Base-by-base conservation (phyloP, 208 protist species). In the Wallacemonas sp. region DNA sequence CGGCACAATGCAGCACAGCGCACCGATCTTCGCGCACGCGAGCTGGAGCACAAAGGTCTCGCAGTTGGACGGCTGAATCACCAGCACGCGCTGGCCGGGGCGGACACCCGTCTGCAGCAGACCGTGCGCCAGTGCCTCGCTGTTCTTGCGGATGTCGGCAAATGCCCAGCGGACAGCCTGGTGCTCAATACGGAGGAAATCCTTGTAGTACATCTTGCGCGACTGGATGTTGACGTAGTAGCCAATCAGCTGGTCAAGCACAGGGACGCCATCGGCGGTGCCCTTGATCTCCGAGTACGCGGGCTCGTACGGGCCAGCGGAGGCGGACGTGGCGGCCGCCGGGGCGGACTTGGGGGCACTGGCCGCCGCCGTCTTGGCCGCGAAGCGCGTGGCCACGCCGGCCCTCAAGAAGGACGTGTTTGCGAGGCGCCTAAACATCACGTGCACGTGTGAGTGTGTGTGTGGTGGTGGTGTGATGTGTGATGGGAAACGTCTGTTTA, bases 161-260 rank as follows among this genome's bases (percentile, higher is more conserved):
- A 94, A 97, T 1, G 92, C 89, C 92, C 92, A 97, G 31, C 89
- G 85, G 20, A 97, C 92, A 14, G 89, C 92, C 80, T 97, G 92
- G 70, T 97, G 92, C 77, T 94, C 89, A 63, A 97, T 95, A 42
- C 92, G 89, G n/a, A 97, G 70, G 57, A 94, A 92, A 67, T 94
- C 90, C 68, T 94, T 97, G 88, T 97, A 95, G 77, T 95, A 94
- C 92, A 97, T 94, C 75, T 95, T 95, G 29, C 92, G 80, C n/a
- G 92, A 93, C 72, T 97, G 92, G 63, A 95, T 93, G 73, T 95
- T 97, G 23, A 95, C 86, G 74, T 97, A 97, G 75, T 97, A 97
- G 33, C 92, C 92, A 38, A 95, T 84, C 48, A 95, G 87, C 74
- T 97, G 89, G 68, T 95, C 90, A 18, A 97, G 77, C 45, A 96